Evolutionary conservation across 345 rosid species (phyloP).

Genomic region (Anastatica hierochuntica): DNA sequence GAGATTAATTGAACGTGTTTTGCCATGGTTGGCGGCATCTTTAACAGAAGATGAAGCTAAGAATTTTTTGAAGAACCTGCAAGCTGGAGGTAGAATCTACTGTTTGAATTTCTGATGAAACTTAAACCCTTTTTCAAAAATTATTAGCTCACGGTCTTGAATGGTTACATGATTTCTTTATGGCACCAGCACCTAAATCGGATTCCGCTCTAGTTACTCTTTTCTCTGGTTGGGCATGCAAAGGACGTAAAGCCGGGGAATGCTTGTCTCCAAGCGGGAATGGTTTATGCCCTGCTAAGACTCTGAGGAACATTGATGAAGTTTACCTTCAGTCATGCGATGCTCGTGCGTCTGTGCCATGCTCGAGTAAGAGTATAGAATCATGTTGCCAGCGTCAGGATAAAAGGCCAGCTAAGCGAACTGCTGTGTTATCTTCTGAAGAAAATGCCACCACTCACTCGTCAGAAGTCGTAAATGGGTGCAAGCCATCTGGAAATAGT

Average conservation of each 20-base stretch:
- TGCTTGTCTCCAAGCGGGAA: constrained; percentile 53
- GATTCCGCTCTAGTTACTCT: constrained; percentile 71
- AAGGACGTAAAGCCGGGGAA: constrained; percentile 51
- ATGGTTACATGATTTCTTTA: constrained; percentile 9
- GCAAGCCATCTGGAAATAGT: constrained; percentile 33
- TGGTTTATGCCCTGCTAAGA: constrained; percentile 53
- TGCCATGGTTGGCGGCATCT: constrained; percentile 80
- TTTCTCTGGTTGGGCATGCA: constrained; percentile 95
- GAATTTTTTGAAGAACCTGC: constrained; percentile 61
- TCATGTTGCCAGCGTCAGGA: constrained; percentile 28
- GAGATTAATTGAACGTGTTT: constrained; percentile 76
- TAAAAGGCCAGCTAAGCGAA: constrained; percentile 42
- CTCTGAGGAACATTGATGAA: constrained; percentile 49
- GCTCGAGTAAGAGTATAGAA: constrained; percentile 15
- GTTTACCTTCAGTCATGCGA: constrained; percentile 33
- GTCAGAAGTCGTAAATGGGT: constrained; percentile 24
- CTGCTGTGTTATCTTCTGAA: constrained; percentile 25
- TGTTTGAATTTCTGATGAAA: constrained; percentile 8
- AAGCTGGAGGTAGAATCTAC: constrained; percentile 51
- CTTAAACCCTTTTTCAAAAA: background rate
- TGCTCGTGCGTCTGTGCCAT: constrained; percentile 31
- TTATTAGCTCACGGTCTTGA: constrained; percentile 9
- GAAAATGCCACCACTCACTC: no score
- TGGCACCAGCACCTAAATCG: constrained; percentile 49
- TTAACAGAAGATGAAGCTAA: constrained; percentile 62